Percentiles rank a stretch among this genome's conserved stretches.
phyloP scores from a whole-genome alignment of 2,329 filamentous ascomycete genomes.

The Phialophora verrucosa region DNA sequence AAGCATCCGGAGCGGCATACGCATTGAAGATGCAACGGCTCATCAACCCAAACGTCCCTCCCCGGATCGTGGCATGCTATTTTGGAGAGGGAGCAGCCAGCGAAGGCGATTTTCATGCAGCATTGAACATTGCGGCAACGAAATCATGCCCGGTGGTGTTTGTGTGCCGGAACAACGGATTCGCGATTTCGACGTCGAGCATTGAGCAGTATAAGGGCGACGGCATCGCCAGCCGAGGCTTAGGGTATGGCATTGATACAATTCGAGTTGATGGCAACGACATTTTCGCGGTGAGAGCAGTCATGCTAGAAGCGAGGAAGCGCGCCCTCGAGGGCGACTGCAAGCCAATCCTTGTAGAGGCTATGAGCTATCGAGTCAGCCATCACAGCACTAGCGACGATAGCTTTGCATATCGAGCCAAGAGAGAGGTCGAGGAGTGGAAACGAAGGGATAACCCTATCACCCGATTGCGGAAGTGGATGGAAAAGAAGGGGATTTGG shows the following conservation, averaged over 20 bases:
- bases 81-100: constrained; percentile 91
- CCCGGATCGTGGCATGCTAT: constrained; percentile 77
- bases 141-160: constrained; percentile 86
- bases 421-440: constrained; percentile 94
- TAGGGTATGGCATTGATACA: constrained; percentile 93
- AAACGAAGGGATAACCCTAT: constrained; percentile 89
- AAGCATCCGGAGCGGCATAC: constrained; percentile 85
- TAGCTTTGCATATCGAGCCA: constrained; percentile 91
- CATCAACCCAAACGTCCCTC: constrained; percentile 70
- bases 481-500: constrained; percentile 84
- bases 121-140: constrained; percentile 88
- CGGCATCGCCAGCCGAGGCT: constrained; percentile 82
- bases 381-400: constrained; percentile 98
- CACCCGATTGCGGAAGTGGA: constrained; percentile 83
- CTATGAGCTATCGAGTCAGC: constrained; percentile 97
- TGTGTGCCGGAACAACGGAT: constrained; percentile 92
- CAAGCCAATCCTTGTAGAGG: constrained; percentile 84
- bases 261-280: constrained; percentile 94
- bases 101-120: constrained; percentile 91
- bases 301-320: constrained; percentile 74
- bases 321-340: constrained; percentile 82
- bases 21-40: constrained; percentile 80
- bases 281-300: constrained; percentile 84
- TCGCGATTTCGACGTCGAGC: constrained; percentile 87
- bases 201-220: constrained; percentile 90